Percentiles rank a stretch among this genome's conserved stretches.
phyloP scores from a whole-genome alignment of 371 early-diverging fungal species.

The Coemansia sp. region DNA sequence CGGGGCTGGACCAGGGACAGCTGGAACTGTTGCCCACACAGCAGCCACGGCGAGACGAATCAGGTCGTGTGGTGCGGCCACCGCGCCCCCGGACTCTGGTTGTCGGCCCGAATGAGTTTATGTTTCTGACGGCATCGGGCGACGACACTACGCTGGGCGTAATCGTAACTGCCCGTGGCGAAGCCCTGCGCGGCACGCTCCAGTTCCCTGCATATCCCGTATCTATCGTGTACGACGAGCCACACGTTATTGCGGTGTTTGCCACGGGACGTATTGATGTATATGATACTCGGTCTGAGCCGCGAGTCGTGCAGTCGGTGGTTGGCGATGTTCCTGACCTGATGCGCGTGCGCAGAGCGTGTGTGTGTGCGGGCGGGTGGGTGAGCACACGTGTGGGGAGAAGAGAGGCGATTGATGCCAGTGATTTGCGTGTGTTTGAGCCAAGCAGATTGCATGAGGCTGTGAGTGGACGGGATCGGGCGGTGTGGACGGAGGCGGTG shows the following conservation, averaged over 20 bases:
- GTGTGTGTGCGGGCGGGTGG: constrained; percentile 11
- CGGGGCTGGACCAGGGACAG: constrained; percentile 19
- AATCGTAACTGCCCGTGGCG: constrained; percentile 48
- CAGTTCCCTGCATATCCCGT: constrained; percentile 50
- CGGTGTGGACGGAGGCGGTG: constrained; percentile 16
- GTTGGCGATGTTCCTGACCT: constrained; percentile 3
- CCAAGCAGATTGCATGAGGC: not conserved
- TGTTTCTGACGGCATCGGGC: constrained; percentile 49
- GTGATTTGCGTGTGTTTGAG: not conserved
- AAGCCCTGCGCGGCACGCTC: constrained; percentile 49
- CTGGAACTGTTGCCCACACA: constrained; percentile 46
- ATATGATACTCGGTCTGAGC: constrained; percentile 42
- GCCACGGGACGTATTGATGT: constrained; percentile 37
- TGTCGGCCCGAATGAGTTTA: constrained; percentile 48
- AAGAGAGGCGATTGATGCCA: constrained; percentile 23
- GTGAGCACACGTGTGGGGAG: constrained; percentile 12
- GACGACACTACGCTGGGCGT: constrained; percentile 48
- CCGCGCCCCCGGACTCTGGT: constrained; percentile 51
- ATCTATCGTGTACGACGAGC: constrained; percentile 45
- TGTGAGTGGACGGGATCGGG: not conserved
- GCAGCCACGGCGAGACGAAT: constrained; percentile 38
- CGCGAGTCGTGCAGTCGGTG: constrained; percentile 28
- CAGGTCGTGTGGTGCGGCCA: constrained; percentile 44
- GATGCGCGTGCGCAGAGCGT: constrained; percentile 19
- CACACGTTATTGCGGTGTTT: constrained; percentile 36